Evolutionary conservation across 768 basidiomycete genomes (phyloP), one percentile per base, ranked within the genome.

Genomic region (Tephrocybe sp.): DNA sequence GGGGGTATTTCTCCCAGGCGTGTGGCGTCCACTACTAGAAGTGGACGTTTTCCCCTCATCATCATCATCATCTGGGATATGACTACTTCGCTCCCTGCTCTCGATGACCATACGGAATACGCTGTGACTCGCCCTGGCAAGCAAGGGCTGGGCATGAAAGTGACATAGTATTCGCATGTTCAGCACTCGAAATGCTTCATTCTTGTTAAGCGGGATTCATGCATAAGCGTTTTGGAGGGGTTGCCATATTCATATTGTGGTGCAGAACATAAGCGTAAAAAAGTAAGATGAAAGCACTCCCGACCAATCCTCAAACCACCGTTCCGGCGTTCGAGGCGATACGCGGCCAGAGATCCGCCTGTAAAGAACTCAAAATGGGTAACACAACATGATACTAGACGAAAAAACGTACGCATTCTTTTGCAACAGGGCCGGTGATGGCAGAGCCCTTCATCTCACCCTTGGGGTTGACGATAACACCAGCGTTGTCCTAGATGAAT

Each of bases 401-500:
- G 37, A 4, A 11, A 2, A 8, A 25, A 84, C 91, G 34, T 68
- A 93, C 91, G 66, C 97, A 98, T 91, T 97, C 95, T 84, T 98
- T 99, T 75, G 95, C 97, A 55, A 99, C 91, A 33, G 93, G 94
- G 49, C 93, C 93, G 29, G 93, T 91, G 66, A 97, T 95, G 53
- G 91, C 91, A 45, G 91, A 94, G 42, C 95, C 95, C 80, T 99
- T 99, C 97, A 99, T 99, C 78, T 99, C 97, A 63, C 95, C 95
- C 81, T 97, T 97, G 65, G 91, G 88, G 78, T 97, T 97, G 62
- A 97, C 93, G 55, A 95, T 95, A 47, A 95, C 94, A 69, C 94
- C 93, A 36, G 93, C 94, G 66, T 94, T 94, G 72, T 95, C 93
- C 87, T 87, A 24, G 9, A 16, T 23, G 15, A 31, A 24, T 46